Evolutionary conservation across 495 filamentous ascomycete species (phyloP), one percentile per base, ranked within the genome.

Genomic region (Rhizodiscina lignyota): DNA sequence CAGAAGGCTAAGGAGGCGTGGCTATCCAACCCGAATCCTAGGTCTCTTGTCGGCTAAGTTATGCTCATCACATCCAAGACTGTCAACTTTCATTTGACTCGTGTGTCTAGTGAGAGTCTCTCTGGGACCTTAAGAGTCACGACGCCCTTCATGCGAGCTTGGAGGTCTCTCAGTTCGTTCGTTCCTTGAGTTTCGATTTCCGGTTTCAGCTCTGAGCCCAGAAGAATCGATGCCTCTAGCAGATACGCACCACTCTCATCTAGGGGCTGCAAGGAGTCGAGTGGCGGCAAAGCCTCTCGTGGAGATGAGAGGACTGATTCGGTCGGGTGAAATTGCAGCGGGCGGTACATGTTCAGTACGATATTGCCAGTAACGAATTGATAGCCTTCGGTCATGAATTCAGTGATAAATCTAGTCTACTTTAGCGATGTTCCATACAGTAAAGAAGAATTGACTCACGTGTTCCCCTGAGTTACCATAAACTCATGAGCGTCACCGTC

Each of bases 41-140:
- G n/a, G n/a, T n/a, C n/a, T n/a, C n/a, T n/a, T n/a, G n/a, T n/a
- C n/a, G n/a, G n/a, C n/a, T n/a, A n/a, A n/a, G n/a, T n/a, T n/a
- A n/a, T n/a, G n/a, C n/a, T n/a, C n/a, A n/a, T n/a, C n/a, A n/a
- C n/a, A n/a, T n/a, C n/a, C n/a, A n/a, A n/a, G n/a, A n/a, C n/a
- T n/a, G n/a, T n/a, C n/a, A n/a, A n/a, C n/a, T n/a, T 4, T 45
- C 39, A 51, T 32, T 53, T 57, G 15, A 74, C 70, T 36, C 76
- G 61, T 0, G 75, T 77, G 55, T 82, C 78, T 37, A 82, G 42
- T 15, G 68, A 61, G 39, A 80, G 49, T 30, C 77, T 59, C 51
- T 82, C 75, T 3, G 65, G 72, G 34, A 67, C 60, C 35, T 72
- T 63, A 36, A 83, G 54, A 20, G 73, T 71, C 30, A 81, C 69